These are phyloP conservation scores for Fusarium sp. DNA, from an alignment of 2,329 filamentous ascomycete genomes.

Conservation along the genomic window DNA sequence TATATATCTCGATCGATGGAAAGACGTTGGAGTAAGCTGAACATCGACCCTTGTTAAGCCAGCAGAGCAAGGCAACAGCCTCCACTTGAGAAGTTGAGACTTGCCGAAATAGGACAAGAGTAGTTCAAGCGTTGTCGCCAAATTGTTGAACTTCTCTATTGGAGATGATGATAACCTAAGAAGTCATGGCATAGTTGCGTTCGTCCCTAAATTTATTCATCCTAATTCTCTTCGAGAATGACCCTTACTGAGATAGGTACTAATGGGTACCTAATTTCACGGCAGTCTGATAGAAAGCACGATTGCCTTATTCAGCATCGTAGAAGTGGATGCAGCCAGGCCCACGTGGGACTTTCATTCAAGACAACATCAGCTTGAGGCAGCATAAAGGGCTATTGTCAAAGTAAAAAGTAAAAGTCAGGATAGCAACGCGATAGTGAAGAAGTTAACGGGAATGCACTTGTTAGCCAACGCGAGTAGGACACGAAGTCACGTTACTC, in stretches of 20 bases:
- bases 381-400: not conserved
- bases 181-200: not conserved
- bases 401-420: not conserved
- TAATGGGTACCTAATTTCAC: too few relatives aligned
- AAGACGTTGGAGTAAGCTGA: not conserved
- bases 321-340: too few relatives aligned
- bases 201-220: too few relatives aligned
- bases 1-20: not conserved
- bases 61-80: conserved; percentile 22
- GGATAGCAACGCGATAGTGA: not conserved
- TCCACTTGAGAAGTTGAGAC: conserved; percentile 1
- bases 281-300: too few relatives aligned
- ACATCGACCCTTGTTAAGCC: conserved; percentile 6
- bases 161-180: not conserved
- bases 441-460: too few relatives aligned
- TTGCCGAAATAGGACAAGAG: not conserved
- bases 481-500: conserved; percentile 27
- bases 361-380: not conserved
- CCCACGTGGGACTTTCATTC: not conserved
- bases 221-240: too few relatives aligned
- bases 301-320: too few relatives aligned
- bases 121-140: not conserved
- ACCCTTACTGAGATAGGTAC: too few relatives aligned
- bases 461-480: conserved; percentile 7
- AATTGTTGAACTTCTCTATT: too few relatives aligned